Percentiles rank a stretch among this genome's conserved stretches.
phyloP scores from a whole-genome alignment of 768 basidiomycete genomes.

The Boletus tomentosulus region DNA sequence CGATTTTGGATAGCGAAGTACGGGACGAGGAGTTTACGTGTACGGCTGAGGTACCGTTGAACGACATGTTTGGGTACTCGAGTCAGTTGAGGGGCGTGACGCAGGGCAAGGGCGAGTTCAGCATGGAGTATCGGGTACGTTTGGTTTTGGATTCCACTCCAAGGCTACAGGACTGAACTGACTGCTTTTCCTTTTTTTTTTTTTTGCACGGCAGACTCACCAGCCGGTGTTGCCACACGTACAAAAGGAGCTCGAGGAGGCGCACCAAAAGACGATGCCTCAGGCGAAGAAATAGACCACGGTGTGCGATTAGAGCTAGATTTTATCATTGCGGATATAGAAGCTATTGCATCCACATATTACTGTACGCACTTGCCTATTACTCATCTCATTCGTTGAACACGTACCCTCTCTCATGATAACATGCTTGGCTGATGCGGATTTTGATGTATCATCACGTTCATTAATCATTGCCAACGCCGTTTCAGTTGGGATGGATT shows the following conservation, averaged over 20 bases:
- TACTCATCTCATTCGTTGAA: conserved; percentile 3
- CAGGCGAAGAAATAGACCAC: conserved; percentile 61
- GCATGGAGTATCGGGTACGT: conserved; percentile 73
- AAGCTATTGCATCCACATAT: conserved; percentile 13
- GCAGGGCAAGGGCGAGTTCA: conserved; percentile 93
- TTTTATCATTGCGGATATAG: conserved; percentile 15
- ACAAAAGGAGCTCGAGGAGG: conserved; percentile 86
- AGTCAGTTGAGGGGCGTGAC: conserved; percentile 89
- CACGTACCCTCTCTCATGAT: conserved; percentile 2
- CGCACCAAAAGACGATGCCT: conserved; percentile 73
- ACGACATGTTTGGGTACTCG: conserved; percentile 99
- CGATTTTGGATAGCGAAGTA: conserved; percentile 93
- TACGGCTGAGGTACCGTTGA: conserved; percentile 87
- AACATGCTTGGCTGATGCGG: not conserved
- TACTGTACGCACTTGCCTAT: conserved; percentile 12
- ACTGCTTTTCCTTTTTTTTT: not conserved
- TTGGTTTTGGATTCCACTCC: not conserved
- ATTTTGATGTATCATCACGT: not conserved
- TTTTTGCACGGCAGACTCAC: conserved; percentile 50
- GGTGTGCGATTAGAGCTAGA: not conserved
- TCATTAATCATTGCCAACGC: not conserved
- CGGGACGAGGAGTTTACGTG: conserved; percentile 96
- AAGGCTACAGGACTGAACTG: not conserved
- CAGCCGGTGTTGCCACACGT: conserved; percentile 79
- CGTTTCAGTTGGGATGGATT: not conserved